Percentiles rank a stretch among this genome's conserved stretches.
Conservation (phyloP, 768 basidiomycete species). For the Psilocybe tampanensis region DNA sequence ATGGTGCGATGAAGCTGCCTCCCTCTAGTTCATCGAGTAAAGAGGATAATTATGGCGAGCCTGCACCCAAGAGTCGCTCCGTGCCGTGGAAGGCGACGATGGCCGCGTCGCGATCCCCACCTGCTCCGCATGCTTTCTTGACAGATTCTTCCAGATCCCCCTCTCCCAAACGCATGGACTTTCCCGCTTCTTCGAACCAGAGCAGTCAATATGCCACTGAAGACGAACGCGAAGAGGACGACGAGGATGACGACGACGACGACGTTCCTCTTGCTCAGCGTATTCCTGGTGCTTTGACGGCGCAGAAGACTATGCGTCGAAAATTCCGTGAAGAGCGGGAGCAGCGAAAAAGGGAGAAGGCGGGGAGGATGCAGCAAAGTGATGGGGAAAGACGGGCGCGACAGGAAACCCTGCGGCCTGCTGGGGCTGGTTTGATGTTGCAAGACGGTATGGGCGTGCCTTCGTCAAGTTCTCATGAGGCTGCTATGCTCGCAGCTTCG, state of each 20-base stretch:
- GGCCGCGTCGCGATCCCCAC: conserved; percentile 8
- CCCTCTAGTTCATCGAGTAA: conserved; percentile 15
- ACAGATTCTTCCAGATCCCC: conserved; percentile 12
- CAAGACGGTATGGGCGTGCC: conserved; percentile 11
- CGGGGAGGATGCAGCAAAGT: conserved; percentile 24
- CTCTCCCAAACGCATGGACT: conserved; percentile 4
- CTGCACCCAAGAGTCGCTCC: neutral
- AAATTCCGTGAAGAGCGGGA: conserved; percentile 73
- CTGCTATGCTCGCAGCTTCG: conserved; percentile 36
- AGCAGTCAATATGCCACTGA: conserved; percentile 20
- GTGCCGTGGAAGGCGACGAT: neutral
- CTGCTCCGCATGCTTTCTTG: conserved; percentile 6
- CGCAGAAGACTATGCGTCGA: conserved; percentile 78
- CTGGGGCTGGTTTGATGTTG: conserved; percentile 30
- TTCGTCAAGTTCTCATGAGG: conserved; percentile 38
- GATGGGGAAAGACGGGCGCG: conserved; percentile 22
- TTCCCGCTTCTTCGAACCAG: conserved; percentile 9
- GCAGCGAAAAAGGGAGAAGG: conserved; percentile 53
- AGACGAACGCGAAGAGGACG: conserved; percentile 41
- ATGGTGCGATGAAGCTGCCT: neutral
- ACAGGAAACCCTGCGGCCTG: conserved; percentile 39
- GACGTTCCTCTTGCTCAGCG: conserved; percentile 83
- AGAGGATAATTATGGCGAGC: conserved; percentile 18
- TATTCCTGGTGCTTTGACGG: conserved; percentile 81
- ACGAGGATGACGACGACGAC: conserved; percentile 55